These are phyloP conservation scores for Psilocybe cyanescens DNA, from an alignment of 768 basidiomycete genomes.

Conservation along the genomic window DNA sequence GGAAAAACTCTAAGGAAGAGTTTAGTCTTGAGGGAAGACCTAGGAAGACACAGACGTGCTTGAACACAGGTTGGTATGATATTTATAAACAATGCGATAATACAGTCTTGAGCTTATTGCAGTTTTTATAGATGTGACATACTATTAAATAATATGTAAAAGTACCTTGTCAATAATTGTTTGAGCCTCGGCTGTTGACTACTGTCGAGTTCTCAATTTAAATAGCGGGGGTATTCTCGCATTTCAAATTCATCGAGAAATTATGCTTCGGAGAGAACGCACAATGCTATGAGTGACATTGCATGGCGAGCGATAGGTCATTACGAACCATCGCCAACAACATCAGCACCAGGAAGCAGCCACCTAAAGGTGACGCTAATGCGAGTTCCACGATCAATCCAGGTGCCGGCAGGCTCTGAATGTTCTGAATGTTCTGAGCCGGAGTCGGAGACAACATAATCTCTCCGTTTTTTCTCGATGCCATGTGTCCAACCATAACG, in stretches of 20 bases:
- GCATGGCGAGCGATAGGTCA: background rate
- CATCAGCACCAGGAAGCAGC: conserved; percentile 83
- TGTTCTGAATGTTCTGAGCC: conserved; percentile 6
- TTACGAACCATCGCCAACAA: conserved; percentile 52
- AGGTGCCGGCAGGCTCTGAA: conserved; percentile 22
- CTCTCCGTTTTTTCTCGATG: conserved; percentile 65
- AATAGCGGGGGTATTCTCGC: background rate
- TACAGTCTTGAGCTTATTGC: no score
- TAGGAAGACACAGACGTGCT: background rate
- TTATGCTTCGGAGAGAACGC: background rate
- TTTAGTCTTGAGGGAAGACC: background rate
- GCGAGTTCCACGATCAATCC: conserved; percentile 57
- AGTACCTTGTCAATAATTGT: background rate
- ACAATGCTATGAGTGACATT: background rate
- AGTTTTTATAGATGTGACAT: background rate
- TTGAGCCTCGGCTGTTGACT: background rate
- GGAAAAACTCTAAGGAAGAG: background rate
- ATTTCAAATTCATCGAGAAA: background rate
- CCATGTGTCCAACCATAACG: conserved; percentile 91
- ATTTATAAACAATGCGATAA: no score
- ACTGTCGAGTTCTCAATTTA: background rate
- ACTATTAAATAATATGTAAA: background rate
- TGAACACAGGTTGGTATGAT: background rate
- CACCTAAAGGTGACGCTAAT: conserved; percentile 89
- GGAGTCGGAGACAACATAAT: conserved; percentile 48